phyloP scores from a whole-genome alignment of 2,329 filamentous ascomycete species.

The Claviceps pazoutovae region DNA sequence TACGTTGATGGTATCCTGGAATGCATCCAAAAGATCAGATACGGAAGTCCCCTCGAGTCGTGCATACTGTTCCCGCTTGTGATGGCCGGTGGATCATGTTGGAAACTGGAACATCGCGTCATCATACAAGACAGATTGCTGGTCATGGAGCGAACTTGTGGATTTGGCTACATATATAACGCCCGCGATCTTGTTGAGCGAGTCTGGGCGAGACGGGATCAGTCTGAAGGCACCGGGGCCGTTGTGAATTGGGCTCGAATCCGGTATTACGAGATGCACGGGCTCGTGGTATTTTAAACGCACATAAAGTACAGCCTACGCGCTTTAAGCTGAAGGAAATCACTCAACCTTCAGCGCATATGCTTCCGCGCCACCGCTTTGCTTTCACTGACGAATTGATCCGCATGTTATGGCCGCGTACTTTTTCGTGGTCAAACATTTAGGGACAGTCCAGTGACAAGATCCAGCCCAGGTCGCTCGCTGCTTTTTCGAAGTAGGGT shows the following conservation, averaged over 20 bases:
- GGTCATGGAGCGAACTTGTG: constrained; percentile 29
- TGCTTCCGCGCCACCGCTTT: too few relatives aligned
- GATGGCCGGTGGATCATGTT: constrained; percentile 26
- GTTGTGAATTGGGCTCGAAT: constrained; percentile 22
- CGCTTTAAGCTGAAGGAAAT: too few relatives aligned
- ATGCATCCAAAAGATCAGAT: constrained; percentile 24
- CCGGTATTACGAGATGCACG: constrained; percentile 22
- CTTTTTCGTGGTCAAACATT: too few relatives aligned
- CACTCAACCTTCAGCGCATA: too few relatives aligned
- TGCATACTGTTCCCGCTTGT: constrained; percentile 28
- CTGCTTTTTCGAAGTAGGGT: too few relatives aligned
- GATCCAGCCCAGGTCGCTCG: too few relatives aligned
- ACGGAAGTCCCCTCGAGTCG: constrained; percentile 26
- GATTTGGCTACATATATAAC: constrained; percentile 28
- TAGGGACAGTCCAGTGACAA: too few relatives aligned
- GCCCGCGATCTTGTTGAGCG: constrained; percentile 24
- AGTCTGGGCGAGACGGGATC: constrained; percentile 22
- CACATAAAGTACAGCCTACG: background rate
- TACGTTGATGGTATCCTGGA: constrained; percentile 22
- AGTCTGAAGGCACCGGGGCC: constrained; percentile 13
- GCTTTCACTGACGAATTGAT: too few relatives aligned
- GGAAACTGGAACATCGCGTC: constrained; percentile 21
- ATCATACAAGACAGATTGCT: constrained; percentile 25
- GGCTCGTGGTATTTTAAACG: constrained; percentile 18
- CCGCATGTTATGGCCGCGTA: too few relatives aligned